Conservation (phyloP, 176 grass and related monocot genomes). For the Rhipidocladum racemiflorum region DNA sequence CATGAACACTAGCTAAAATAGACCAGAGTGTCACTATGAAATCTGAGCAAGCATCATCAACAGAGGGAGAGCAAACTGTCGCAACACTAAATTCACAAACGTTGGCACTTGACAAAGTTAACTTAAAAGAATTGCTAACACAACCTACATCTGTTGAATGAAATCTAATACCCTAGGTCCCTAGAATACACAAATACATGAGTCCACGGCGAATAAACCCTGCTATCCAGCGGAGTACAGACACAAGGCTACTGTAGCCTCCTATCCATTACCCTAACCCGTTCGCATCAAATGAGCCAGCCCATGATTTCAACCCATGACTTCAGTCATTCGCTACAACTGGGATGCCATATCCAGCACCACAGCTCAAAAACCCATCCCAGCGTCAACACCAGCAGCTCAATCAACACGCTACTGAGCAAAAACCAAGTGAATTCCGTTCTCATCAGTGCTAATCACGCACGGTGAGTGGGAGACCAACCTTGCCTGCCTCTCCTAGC, state of each 20-base stretch:
- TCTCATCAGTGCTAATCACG: background rate
- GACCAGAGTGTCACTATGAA: background rate
- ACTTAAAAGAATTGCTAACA: background rate
- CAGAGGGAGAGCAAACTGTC: background rate
- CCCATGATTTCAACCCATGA: background rate
- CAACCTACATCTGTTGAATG: background rate
- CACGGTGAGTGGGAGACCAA: background rate
- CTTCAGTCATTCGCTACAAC: background rate
- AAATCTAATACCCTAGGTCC: background rate
- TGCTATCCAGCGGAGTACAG: background rate
- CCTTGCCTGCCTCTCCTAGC: background rate
- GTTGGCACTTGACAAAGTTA: background rate
- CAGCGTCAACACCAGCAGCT: background rate
- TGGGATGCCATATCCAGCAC: background rate
- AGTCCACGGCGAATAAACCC: background rate
- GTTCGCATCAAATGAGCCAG: background rate
- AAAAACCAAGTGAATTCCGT: background rate
- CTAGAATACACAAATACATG: background rate
- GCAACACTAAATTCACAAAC: background rate
- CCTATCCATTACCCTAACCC: background rate
- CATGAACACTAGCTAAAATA: conserved; percentile 18
- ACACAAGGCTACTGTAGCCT: background rate
- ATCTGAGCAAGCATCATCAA: background rate
- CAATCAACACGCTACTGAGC: background rate
- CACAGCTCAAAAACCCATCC: background rate